phyloP scores from a whole-genome alignment of 495 filamentous ascomycete genomes.

The Penicillium pancosmium region DNA sequence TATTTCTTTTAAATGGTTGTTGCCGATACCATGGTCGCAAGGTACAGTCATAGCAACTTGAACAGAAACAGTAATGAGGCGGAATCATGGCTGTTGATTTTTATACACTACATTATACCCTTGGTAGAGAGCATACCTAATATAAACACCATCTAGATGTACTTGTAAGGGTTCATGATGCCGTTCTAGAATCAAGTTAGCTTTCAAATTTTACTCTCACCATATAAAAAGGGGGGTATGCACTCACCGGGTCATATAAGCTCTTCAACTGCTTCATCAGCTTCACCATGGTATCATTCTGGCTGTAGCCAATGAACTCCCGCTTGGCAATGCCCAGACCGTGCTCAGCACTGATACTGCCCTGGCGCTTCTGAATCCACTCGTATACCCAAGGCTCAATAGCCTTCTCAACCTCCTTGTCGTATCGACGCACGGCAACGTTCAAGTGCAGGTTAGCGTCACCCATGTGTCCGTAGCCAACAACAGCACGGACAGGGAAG shows the following conservation, averaged over 20 bases:
- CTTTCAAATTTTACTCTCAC: not conserved
- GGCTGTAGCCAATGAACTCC: slow-evolving; percentile 88
- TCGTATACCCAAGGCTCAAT: slow-evolving; percentile 97
- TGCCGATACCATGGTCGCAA: too few relatives aligned
- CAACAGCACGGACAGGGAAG: slow-evolving; percentile 79
- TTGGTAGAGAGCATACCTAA: not conserved
- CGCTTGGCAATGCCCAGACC: slow-evolving; percentile 94
- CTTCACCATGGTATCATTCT: slow-evolving; percentile 79
- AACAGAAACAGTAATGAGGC: not conserved
- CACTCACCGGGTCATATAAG: slow-evolving; percentile 86
- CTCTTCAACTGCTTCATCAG: slow-evolving; percentile 94
- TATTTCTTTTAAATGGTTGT: too few relatives aligned
- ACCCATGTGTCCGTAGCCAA: slow-evolving; percentile 98
- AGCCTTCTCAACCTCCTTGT: slow-evolving; percentile 83
- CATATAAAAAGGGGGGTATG: not conserved
- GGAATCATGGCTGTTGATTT: not conserved
- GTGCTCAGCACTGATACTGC: slow-evolving; percentile 96
- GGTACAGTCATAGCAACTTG: too few relatives aligned
- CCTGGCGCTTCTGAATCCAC: slow-evolving; percentile 84
- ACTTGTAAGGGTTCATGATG: slow-evolving; percentile 96
- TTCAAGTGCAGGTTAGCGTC: slow-evolving; percentile 96
- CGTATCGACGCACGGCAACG: slow-evolving; percentile 76
- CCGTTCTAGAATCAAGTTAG: slow-evolving; percentile 63
- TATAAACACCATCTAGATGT: slow-evolving; percentile 51
- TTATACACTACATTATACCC: slow-evolving; percentile 5